Evolutionary conservation across 2,329 filamentous ascomycete genomes (phyloP).

Genomic region (Xylariaceae sp.): DNA sequence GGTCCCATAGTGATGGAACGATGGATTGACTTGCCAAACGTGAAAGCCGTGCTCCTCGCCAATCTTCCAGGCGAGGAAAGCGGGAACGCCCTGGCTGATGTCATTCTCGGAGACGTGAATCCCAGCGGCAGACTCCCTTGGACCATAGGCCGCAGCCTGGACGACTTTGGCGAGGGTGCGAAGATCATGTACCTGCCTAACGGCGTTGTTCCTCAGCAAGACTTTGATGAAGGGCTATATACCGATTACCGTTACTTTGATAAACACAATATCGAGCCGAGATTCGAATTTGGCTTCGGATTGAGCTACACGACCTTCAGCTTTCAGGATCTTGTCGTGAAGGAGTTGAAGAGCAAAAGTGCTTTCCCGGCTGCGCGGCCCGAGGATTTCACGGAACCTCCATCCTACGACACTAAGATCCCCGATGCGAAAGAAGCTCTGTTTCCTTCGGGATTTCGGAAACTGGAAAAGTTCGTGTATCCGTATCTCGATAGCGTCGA

Average conservation of each 20-base stretch:
- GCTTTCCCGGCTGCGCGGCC: slow-evolving; percentile 36
- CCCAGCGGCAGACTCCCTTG: slow-evolving; percentile 83
- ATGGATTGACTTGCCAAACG: slow-evolving; percentile 72
- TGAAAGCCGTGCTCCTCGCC: slow-evolving; percentile 78
- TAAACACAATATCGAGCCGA: slow-evolving; percentile 66
- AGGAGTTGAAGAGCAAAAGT: slow-evolving; percentile 43
- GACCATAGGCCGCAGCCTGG: slow-evolving; percentile 70
- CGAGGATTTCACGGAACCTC: slow-evolving; percentile 43
- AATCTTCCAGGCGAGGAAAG: slow-evolving; percentile 85
- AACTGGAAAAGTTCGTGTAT: slow-evolving; percentile 67
- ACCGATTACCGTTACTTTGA: slow-evolving; percentile 91
- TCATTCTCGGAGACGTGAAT: slow-evolving; percentile 75
- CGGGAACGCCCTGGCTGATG: slow-evolving; percentile 73
- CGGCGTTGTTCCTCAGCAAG: slow-evolving; percentile 70
- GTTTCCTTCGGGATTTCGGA: slow-evolving; percentile 58
- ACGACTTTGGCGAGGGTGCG: slow-evolving; percentile 72
- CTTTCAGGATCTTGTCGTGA: slow-evolving; percentile 51
- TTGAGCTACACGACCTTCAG: slow-evolving; percentile 76
- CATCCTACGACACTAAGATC: slow-evolving; percentile 50
- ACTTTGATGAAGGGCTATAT: slow-evolving; percentile 78
- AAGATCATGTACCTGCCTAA: slow-evolving; percentile 68
- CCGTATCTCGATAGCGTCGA: slow-evolving; percentile 58
- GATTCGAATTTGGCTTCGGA: slow-evolving; percentile 83
- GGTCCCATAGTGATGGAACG: slow-evolving; percentile 76
- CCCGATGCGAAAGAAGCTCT: slow-evolving; percentile 54